Evolutionary conservation across 257 asterid species (phyloP), one percentile per base, ranked within the genome.

Genomic region (Lantana camara): DNA sequence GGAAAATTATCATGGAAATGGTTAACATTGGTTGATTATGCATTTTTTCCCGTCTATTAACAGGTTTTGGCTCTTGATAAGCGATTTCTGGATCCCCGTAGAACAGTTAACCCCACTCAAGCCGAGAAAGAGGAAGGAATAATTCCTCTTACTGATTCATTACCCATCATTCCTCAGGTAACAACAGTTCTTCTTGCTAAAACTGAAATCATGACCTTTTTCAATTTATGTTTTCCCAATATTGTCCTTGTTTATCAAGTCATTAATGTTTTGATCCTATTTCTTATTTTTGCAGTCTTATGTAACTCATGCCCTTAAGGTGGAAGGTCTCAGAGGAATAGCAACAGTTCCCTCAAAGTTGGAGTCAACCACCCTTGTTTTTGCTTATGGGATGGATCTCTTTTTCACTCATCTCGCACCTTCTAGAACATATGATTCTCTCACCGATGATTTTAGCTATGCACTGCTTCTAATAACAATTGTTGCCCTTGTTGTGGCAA

Each of bases 41-140:
- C 32, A 41, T 60, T 40, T 51, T 47, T 20, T 61, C 9, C n/a
- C n/a, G n/a, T 75, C 24, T 60, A 21, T 71, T 29, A 66, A 46
- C 80, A 94, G 99, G 96, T 94, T 69, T 84, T 94, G 90, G 97
- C 99, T 69, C 95, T 94, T 72, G 99, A 94, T 74, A 94, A 94
- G 79, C 90, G 97, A 29, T 90, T 85, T 68, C 74, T 94, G 15
- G 99, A 90, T 82, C 97, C 97, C 34, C 87, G 99, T 55, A 79
- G 97, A 66, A 86, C 99, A 44, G 64, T 86, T 63, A 94, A 94
- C 75, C 99, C 99, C 58, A 73, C 91, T 24, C 91, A 80, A 71
- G 96, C 96, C 50, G 99, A 94, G 84, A 94, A 94, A 76, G 99
- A 94, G 91, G 99, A 94, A 81, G 99, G 99, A 69, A 80, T 94